phyloP scores from a whole-genome alignment of 1,284 basidiomycete species.

The Sporisorium iseilematis-ciliati region DNA sequence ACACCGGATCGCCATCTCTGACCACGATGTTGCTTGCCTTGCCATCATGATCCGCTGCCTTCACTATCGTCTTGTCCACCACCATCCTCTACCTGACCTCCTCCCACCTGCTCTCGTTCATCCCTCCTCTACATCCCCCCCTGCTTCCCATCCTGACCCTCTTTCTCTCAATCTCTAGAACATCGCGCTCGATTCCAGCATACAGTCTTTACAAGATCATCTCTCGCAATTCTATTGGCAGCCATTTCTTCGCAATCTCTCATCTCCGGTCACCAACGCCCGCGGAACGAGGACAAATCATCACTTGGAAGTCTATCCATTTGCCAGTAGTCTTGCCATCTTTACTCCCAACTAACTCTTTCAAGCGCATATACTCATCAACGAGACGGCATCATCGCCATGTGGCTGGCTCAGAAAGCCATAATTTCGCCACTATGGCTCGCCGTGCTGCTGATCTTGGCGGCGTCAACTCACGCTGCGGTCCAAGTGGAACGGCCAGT shows the following conservation, averaged over 20 bases:
- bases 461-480: conserved; percentile 13
- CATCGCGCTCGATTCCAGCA: background rate
- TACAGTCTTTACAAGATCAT: conserved; percentile 12
- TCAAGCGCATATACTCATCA: background rate
- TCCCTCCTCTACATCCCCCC: background rate
- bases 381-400: background rate
- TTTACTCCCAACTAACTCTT: background rate
- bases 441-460: conserved; percentile 5
- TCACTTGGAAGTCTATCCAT: background rate
- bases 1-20: no score
- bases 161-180: no score
- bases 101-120: no score
- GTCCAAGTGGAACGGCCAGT: conserved; percentile 48
- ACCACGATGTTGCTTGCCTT: no score
- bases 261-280: no score
- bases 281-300: no score
- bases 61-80: no score
- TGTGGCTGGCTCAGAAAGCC: background rate
- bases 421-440: conserved; percentile 7
- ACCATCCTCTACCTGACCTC: no score
- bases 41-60: no score
- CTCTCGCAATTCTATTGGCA: background rate
- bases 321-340: background rate
- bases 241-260: background rate
- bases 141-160: background rate